Evolutionary conservation across 2,329 filamentous ascomycete species (phyloP).

Genomic region (Phymatotrichopsis omnivora): DNA sequence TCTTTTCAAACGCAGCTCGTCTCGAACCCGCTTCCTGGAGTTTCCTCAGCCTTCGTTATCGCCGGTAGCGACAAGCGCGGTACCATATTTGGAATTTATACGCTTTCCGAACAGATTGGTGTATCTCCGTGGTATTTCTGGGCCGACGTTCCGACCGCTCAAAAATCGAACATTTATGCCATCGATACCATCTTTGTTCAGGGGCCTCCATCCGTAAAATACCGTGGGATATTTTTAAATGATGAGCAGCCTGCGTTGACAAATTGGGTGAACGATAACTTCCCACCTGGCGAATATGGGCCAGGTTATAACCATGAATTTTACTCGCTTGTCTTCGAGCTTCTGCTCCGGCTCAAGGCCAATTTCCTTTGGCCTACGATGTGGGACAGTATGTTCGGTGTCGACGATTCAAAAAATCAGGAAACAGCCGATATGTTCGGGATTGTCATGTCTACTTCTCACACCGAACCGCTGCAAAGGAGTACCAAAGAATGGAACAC

Average conservation of each 20-base stretch:
- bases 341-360: slow-evolving; percentile 57
- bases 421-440: slow-evolving; percentile 62
- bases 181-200: slow-evolving; percentile 47
- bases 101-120: slow-evolving; percentile 62
- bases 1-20: slow-evolving; percentile 53
- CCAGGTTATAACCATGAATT: slow-evolving; percentile 48
- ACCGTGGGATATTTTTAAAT: slow-evolving; percentile 60
- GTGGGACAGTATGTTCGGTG: slow-evolving; percentile 62
- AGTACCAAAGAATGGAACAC: slow-evolving; percentile 45
- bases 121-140: slow-evolving; percentile 62
- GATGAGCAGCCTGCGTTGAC: slow-evolving; percentile 59
- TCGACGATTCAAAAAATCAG: slow-evolving; percentile 59
- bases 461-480: slow-evolving; percentile 61
- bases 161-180: slow-evolving; percentile 47
- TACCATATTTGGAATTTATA: slow-evolving; percentile 61
- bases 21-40: slow-evolving; percentile 44
- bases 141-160: slow-evolving; percentile 50
- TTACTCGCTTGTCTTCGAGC: slow-evolving; percentile 59
- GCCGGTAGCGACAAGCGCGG: slow-evolving; percentile 57
- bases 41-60: slow-evolving; percentile 53
- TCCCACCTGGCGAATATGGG: slow-evolving; percentile 39
- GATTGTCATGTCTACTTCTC: slow-evolving; percentile 61
- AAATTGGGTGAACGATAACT: slow-evolving; percentile 53
- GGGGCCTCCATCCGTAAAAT: slow-evolving; percentile 52
- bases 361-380: slow-evolving; percentile 68